Percentiles rank a stretch among this genome's conserved stretches.
These are phyloP conservation scores for Digitaria exilis DNA, from an alignment of 202 grass and related monocot species.

Conservation along the genomic window DNA sequence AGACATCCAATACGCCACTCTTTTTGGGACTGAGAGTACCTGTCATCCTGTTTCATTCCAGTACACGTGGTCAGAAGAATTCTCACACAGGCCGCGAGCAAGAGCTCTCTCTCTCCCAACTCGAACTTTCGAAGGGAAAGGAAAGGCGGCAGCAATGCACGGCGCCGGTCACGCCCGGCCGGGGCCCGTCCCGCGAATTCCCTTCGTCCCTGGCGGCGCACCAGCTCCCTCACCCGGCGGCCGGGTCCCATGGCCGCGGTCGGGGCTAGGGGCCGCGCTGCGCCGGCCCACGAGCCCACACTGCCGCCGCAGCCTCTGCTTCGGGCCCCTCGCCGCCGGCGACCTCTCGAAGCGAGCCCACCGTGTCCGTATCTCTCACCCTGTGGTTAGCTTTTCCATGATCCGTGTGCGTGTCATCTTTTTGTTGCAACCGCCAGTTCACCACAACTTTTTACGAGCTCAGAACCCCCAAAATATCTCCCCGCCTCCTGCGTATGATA, in stretches of 20 bases:
- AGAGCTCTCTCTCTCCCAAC: neutral
- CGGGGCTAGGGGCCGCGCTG: conserved; percentile 47
- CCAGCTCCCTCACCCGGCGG: neutral
- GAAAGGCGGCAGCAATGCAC: conserved; percentile 16
- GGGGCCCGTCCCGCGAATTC: neutral
- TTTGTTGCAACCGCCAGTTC: no score
- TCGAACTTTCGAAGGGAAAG: neutral
- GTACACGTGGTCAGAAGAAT: neutral
- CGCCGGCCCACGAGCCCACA: conserved; percentile 52
- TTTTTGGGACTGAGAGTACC: no score
- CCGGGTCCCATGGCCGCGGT: conserved; percentile 23
- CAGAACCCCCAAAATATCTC: no score
- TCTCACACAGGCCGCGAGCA: neutral
- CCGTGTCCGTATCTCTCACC: conserved; percentile 43
- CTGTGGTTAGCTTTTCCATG: neutral
- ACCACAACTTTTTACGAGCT: no score
- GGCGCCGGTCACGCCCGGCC: conserved; percentile 15
- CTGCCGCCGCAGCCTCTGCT: conserved; percentile 52
- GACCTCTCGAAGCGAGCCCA: conserved; percentile 56
- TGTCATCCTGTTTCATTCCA: neutral
- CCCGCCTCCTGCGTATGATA: no score
- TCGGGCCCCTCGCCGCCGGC: conserved; percentile 44
- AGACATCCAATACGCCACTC: no score
- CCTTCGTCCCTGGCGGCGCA: neutral
- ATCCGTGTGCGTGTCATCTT: neutral